Evolutionary conservation across 2,329 filamentous ascomycete genomes (phyloP).

Genomic region (Penicillium digitatum): DNA sequence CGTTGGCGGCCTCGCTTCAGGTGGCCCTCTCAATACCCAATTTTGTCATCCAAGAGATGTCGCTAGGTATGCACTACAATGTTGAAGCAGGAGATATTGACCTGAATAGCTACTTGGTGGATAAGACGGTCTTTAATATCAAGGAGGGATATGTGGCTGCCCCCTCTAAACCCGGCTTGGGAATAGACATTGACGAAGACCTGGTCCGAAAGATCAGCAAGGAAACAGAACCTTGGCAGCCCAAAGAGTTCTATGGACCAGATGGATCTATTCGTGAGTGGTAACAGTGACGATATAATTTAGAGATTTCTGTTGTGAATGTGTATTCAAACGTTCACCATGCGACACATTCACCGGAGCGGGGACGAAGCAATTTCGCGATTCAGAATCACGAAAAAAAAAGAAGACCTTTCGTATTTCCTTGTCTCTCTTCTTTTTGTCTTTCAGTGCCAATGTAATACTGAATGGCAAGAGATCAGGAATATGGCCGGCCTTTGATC

Average conservation of each 20-base stretch:
- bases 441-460: no score
- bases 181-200: conserved; percentile 69
- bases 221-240: conserved; percentile 61
- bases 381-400: background rate
- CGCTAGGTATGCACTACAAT: conserved; percentile 76
- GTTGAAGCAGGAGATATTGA: conserved; percentile 58
- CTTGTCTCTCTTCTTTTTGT: background rate
- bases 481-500: background rate
- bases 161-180: conserved; percentile 58
- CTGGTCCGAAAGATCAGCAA: conserved; percentile 58
- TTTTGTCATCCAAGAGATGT: conserved; percentile 75
- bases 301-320: background rate
- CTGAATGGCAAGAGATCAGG: background rate
- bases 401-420: no score
- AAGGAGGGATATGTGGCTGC: conserved; percentile 62
- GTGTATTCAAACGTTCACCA: background rate
- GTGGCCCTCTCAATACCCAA: conserved; percentile 61
- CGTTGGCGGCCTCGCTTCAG: conserved; percentile 66
- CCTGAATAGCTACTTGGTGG: conserved; percentile 62
- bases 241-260: conserved; percentile 63
- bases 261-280: conserved; percentile 66
- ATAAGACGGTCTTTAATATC: conserved; percentile 63
- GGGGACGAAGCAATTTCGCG: background rate
- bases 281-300: conserved; percentile 39
- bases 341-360: background rate